Base-by-base conservation (phyloP, 2,329 filamentous ascomycete species). In the Penicillium glabrum region DNA sequence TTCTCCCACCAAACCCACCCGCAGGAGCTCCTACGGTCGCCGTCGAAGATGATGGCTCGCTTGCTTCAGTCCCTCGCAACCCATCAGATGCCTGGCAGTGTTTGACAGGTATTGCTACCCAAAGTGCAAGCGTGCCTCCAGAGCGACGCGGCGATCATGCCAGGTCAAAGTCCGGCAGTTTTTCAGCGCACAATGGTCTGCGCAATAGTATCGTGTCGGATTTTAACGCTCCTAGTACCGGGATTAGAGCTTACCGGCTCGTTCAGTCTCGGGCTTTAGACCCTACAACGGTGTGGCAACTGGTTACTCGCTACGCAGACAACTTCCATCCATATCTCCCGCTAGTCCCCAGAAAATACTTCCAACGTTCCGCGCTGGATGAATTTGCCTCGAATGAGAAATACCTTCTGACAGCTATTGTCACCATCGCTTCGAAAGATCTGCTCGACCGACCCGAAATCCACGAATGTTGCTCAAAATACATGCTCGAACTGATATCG, bases 311-410 rank as follows among this genome's bases (percentile, higher is more conserved):
- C 27, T 89, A 88, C 63, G 84, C 83, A 54, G 78, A 86, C 56
- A 80, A 85, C 59, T 90, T 88, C 62, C 87, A 90, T 65, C 85
- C 86, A 0, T 90, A 87, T 73, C 88, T 89, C 54, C 88, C 88
- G 0, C 75, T 91, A 26, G 87, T 88, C 0, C 85, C 87, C 10
- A 77, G 79, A 37, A 80, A 82, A 60, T 83, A 86, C 44, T 83
- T 88, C 61, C 78, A 85, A 59, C 76, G 80, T 39, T 69, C 75
- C 14, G 75, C 82, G 54, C 71, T 89, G 10, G 76, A 82, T 26
- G 75, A 80, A 19, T 84, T 85, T 59, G 83, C 85, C 5, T 77
- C 79, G 2, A 82, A 83, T 27, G 87, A 90, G 66, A 85, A 83
- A 29, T 85, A 90, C 66, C 77, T 91, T 0, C 78, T 90, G 16